Base-by-base conservation (phyloP, 1,284 basidiomycete species). In the Naganishia albida region DNA sequence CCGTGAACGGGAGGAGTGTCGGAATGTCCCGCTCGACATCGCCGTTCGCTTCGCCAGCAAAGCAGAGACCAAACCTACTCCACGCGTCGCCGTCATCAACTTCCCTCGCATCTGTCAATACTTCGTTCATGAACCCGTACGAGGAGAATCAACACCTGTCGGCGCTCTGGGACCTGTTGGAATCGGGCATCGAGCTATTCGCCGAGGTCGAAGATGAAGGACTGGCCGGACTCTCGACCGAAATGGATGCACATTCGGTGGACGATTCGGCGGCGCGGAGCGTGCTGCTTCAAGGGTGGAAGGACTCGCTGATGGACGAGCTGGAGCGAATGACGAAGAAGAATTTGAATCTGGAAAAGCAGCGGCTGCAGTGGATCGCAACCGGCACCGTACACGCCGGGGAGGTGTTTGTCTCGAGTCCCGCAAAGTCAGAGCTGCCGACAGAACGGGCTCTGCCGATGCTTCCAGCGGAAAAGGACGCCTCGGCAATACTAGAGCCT, bases 241-340 rank as follows among this genome's bases (percentile, higher is more conserved):
- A 25, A 43, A 39, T 40, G 3, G 8, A 26, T 25, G 39, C 26
- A 12, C 26, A 44, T 12, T 8, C 7, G 10, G 43, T 53, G n/a
- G 65, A 48, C 7, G 46, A 70, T 77, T 89, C 62, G 73, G 84
- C 72, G 86, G 23, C 86, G 84, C 0, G 81, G 88, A 42, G 79
- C 88, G 2, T 86, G 18, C 79, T 86, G 0, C 86, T 86, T 0
- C 83, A 87, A 70, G 82, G 83, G 38, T 82, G 87, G 0, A 83
- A 89, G 10, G 81, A 83, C 34, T 79, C 82, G 0, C 78, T 93
- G 20, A 81, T 84, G 25, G 80, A 81, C 53, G 90, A 93, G 73
- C 76, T 93, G 49, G 83, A 87, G 68, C 73, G 73, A 3, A 89
- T 91, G 77, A 85, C 83, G 25, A 82, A 84, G 67, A 82, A 82